Base-by-base conservation (phyloP, 495 filamentous ascomycete species). In the Hypoxylon fragiforme region DNA sequence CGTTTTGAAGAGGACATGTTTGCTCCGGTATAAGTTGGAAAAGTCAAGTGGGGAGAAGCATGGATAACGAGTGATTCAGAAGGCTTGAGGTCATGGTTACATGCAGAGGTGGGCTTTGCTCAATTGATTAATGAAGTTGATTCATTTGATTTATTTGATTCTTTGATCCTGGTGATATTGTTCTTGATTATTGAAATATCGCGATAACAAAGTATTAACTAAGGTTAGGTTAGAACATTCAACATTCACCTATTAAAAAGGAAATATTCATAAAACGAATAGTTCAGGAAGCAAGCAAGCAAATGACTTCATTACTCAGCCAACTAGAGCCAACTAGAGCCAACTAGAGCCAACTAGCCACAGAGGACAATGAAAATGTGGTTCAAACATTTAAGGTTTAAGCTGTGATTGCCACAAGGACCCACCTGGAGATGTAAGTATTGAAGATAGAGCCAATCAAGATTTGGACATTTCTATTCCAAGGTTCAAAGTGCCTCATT, bases 1-100 rank as follows among this genome's bases (percentile, higher is more conserved):
- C 79, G 78, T 66, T 81, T 81, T 37, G 67, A 74, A 0, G 69
- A 62, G 7, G 73, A 70, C 68, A 70, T 70, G 12, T 28, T 43
- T 58, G 51, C 1, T 41, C 12, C n/a, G 8, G 14, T 37, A 7
- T 13, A 19, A 6, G n/a, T 26, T 18, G 28, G 4, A 28, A 4
- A 5, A 16, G 13, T 39, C 6, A 26, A 19, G 37, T 32, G 28
- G 28, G 46, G 41, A 19, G n/a, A 15, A 36, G 14, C 19, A 13
- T 34, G 7, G 18, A 28, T 18, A 52, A 20, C 1, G 31, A 55
- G 21, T 35, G 18, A 43, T 32, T 54, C 15, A 19, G 35, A 16
- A 28, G 14, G 46, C 26, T 61, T 36, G 41, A 44, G 15, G 7
- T 54, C 45, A 47, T 54, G 11, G 31, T 40, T 16, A 43, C 42